Evolutionary conservation across 345 rosid genomes (phyloP), one percentile per base, ranked within the genome.

Genomic region (Orychophragmus violaceus): DNA sequence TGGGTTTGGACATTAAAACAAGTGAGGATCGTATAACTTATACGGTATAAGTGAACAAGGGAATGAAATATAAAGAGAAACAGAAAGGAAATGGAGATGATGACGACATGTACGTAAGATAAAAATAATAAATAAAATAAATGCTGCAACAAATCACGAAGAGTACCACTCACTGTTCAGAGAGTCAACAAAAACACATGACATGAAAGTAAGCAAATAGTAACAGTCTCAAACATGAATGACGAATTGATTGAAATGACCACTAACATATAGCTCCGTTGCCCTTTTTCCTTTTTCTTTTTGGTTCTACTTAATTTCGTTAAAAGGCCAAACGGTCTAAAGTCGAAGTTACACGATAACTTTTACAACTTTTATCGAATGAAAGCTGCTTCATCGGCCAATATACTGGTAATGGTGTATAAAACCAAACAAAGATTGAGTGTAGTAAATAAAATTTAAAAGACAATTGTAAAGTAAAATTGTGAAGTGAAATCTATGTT

Each of bases 111-210:
- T 16, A n/a, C 9, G 22, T 14, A 14, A 1, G 5, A 24, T 21
- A 41, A 60, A 10, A n/a, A 18, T 13, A 62, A 41, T 41, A 10
- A n/a, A 18, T 13, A 62, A 60, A 32, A 21, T 33, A 48, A 48
- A 48, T 48, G 46, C 17, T 32, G 14, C 4, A 49, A n/a, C 44
- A 28, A 7, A 53, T 53, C 33, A 42, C 9, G 17, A 55, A 42
- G 33, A 46, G 24, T 18, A 52, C 11, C 24, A 52, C 29, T 66
- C 61, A 66, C 70, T 54, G 62, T 53, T 66, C 62, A 27, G 10
- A 29, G 62, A 54, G 42, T 66, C 52, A 66, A 53, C 61, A 36
- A 66, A 66, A 1, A 16, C 22, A 5, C 28, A 66, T 66, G 61
- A 66, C n/a, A 25, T 36, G 60, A 66, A 65, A 53, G 61, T 57